Conservation (phyloP, 2,329 filamentous ascomycete genomes). For the Paecilomyces variotii region DNA sequence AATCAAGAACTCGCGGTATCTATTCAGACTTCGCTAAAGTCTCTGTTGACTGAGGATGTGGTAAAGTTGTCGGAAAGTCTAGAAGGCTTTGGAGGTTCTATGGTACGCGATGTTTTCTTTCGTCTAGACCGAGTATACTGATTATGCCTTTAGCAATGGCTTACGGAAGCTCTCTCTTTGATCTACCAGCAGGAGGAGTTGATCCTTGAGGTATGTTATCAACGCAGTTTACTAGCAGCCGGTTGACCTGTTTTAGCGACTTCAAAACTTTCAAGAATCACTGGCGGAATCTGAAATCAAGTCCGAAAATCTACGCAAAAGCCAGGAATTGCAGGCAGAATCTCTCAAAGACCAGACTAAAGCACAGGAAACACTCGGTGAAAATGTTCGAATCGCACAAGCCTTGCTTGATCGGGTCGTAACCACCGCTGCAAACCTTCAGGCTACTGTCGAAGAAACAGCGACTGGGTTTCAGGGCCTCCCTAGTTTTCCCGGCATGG, state of each 20-base stretch:
- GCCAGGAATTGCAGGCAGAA: slow-evolving; percentile 28
- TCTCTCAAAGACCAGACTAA: slow-evolving; percentile 16
- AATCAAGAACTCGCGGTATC: slow-evolving; percentile 21
- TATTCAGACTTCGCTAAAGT: slow-evolving; percentile 25
- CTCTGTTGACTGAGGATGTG: slow-evolving; percentile 22
- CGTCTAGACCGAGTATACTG: slow-evolving; percentile 1
- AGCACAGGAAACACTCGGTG: slow-evolving; percentile 19
- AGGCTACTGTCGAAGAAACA: slow-evolving; percentile 23
- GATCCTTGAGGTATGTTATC: slow-evolving; percentile 22
- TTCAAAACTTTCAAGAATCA: slow-evolving; percentile 23
- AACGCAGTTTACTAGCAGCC: background rate
- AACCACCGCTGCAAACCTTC: slow-evolving; percentile 21
- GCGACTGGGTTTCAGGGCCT: slow-evolving; percentile 14
- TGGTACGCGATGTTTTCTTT: slow-evolving; percentile 19
- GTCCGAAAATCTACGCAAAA: slow-evolving; percentile 22
- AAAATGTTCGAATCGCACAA: slow-evolving; percentile 19
- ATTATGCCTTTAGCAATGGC: slow-evolving; percentile 21
- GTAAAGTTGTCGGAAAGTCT: slow-evolving; percentile 20
- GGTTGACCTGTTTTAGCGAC: slow-evolving; percentile 17
- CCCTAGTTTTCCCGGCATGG: slow-evolving; percentile 7
- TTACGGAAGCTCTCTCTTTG: slow-evolving; percentile 16
- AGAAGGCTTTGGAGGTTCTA: slow-evolving; percentile 22
- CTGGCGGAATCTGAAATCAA: slow-evolving; percentile 26
- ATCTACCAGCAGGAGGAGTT: slow-evolving; percentile 25
- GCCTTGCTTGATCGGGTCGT: slow-evolving; percentile 23